phyloP scores from a whole-genome alignment of 2,329 filamentous ascomycete genomes.

The Verticillium tricorpus region DNA sequence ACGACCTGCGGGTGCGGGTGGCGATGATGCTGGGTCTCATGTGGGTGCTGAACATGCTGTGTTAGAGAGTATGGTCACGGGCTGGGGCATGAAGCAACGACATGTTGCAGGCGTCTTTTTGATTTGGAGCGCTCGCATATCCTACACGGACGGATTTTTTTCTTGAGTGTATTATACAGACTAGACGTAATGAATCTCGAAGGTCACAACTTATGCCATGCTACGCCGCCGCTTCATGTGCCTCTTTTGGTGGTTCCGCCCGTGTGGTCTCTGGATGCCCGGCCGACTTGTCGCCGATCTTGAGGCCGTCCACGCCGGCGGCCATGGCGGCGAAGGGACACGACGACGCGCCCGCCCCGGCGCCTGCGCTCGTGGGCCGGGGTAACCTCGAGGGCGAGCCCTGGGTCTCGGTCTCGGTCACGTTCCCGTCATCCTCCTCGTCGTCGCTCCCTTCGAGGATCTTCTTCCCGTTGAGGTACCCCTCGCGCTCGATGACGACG shows the following conservation, averaged over 20 bases:
- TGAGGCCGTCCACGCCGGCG: neutral
- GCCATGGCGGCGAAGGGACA: constrained; percentile 21
- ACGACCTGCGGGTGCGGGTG: neutral
- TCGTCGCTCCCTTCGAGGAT: constrained; percentile 41
- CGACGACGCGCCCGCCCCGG: neutral
- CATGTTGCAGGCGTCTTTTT: neutral
- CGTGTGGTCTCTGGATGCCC: neutral
- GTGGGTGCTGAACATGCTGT: neutral
- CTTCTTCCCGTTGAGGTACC: constrained; percentile 59
- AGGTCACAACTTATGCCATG: neutral
- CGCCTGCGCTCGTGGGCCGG: constrained; percentile 12
- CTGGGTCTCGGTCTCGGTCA: neutral
- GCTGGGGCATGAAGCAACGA: neutral
- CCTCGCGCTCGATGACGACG: constrained; percentile 54
- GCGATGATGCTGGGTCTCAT: neutral
- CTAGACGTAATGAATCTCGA: neutral
- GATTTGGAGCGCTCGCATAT: neutral
- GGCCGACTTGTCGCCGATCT: constrained; percentile 7
- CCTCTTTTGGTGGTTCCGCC: neutral
- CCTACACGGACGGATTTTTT: neutral
- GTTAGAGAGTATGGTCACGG: neutral
- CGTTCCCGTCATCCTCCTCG: constrained; percentile 10
- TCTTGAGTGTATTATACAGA: neutral
- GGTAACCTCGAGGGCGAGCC: constrained; percentile 12
- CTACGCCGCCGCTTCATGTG: neutral